Conservation (phyloP, 768 basidiomycete genomes). For the Tylopilus felleus region DNA sequence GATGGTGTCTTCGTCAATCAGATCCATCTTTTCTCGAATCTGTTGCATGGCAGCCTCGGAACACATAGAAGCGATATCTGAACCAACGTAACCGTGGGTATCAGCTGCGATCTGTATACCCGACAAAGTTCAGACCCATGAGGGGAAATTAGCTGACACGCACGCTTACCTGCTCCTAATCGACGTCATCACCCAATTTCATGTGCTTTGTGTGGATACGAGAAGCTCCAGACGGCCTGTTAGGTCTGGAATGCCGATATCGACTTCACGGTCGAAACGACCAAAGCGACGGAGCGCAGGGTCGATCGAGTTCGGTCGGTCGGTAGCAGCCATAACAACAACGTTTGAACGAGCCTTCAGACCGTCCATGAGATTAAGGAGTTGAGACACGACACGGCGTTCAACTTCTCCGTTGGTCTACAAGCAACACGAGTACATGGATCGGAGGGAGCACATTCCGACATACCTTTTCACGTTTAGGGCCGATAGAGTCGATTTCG, state of each 20-base stretch:
- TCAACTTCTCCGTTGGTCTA: constrained; percentile 99
- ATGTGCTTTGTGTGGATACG: constrained; percentile 99
- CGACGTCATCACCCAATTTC: constrained; percentile 96
- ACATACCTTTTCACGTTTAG: constrained; percentile 95
- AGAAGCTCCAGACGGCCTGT: constrained; percentile 96
- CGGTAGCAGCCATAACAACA: constrained; percentile 99
- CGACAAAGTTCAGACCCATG: constrained; percentile 3
- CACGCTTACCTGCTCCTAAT: constrained; percentile 78
- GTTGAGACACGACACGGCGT: constrained; percentile 96
- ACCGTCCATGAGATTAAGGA: constrained; percentile 98
- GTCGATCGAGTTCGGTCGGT: constrained; percentile 98
- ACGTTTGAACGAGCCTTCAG: constrained; percentile 98
- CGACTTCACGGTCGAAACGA: constrained; percentile 98
- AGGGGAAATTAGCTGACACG: not conserved
- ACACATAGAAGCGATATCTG: constrained; percentile 94
- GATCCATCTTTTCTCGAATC: constrained; percentile 99
- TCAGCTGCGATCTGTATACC: constrained; percentile 87
- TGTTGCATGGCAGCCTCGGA: constrained; percentile 99
- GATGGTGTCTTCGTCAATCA: constrained; percentile 97
- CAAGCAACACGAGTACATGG: not conserved
- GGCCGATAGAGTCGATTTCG: constrained; percentile 98
- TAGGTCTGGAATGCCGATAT: constrained; percentile 98
- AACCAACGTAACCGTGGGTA: constrained; percentile 99
- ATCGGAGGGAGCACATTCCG: not conserved
- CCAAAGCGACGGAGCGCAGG: constrained; percentile 98